These are phyloP conservation scores for Eucalyptus polyanthemos DNA, from an alignment of 345 rosid genomes.

Conservation along the genomic window DNA sequence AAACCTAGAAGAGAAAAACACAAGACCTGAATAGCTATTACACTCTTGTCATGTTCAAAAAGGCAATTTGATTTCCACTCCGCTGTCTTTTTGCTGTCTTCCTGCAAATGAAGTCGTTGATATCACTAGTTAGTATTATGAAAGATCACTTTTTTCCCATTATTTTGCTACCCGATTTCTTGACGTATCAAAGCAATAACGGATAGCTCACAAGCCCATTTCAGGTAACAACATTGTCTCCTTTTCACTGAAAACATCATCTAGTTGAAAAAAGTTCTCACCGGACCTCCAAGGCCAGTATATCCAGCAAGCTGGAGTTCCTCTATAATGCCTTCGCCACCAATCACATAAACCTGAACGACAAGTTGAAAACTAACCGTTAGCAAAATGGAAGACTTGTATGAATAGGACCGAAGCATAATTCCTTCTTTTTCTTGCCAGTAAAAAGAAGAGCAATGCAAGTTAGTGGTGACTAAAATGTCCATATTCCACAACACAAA, in stretches of 20 bases:
- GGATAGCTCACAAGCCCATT: not conserved
- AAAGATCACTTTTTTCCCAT: not conserved
- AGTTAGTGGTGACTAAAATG: not conserved
- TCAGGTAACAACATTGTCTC: not conserved
- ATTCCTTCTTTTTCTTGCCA: not conserved
- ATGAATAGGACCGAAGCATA: not conserved
- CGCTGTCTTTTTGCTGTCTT: conserved; percentile 54
- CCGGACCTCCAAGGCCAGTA: conserved; percentile 84
- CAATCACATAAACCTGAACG: conserved; percentile 69
- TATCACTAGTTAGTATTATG: not conserved
- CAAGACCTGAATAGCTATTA: conserved; percentile 10
- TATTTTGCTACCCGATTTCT: not conserved
- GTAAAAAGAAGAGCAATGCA: not conserved
- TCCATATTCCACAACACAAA: not conserved
- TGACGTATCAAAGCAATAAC: not conserved
- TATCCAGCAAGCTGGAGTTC: conserved; percentile 70
- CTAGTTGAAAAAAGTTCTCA: conserved; percentile 7
- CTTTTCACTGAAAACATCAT: not conserved
- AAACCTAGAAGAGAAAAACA: not conserved
- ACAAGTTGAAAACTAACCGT: not conserved
- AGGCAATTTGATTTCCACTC: conserved; percentile 45
- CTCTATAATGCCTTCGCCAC: conserved; percentile 69
- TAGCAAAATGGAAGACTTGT: not conserved
- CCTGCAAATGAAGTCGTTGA: conserved; percentile 32
- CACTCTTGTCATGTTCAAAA: conserved; percentile 74